Evolutionary conservation across 169 alveolate genomes (phyloP).

Genomic region (Eimeria zaria): DNA sequence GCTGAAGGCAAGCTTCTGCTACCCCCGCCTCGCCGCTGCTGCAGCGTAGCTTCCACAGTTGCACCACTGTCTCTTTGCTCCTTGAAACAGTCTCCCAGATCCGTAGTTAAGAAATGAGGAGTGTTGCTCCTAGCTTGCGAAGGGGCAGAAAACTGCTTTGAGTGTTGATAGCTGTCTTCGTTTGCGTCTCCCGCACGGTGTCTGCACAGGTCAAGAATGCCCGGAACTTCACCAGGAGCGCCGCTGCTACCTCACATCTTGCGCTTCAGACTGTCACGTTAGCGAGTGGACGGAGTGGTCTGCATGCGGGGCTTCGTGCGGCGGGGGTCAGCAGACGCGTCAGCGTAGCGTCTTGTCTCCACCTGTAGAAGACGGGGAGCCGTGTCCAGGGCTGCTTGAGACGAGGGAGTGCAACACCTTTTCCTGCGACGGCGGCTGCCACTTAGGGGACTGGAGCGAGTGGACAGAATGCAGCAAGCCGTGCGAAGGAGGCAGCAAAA

Average conservation of each 20-base stretch:
- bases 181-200: background rate
- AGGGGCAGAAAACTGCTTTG: no score
- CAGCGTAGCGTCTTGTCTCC: constrained; percentile 83
- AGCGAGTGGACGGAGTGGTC: constrained; percentile 88
- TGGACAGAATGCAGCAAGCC: constrained; percentile 87
- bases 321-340: constrained; percentile 88
- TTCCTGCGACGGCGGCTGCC: constrained; percentile 88
- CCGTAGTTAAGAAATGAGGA: background rate
- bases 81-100: background rate
- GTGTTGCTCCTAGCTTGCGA: no score
- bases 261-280: constrained; percentile 84
- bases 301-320: constrained; percentile 87
- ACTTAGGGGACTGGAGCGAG: constrained; percentile 87
- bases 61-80: background rate
- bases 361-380: constrained; percentile 86
- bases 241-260: constrained; percentile 78
- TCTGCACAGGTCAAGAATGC: constrained; percentile 77
- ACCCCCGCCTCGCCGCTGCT: background rate
- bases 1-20: constrained; percentile 45
- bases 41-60: background rate
- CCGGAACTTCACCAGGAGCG: constrained; percentile 62
- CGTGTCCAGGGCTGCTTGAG: constrained; percentile 77
- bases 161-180: background rate
- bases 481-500: constrained; percentile 88
- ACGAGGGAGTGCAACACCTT: constrained; percentile 75